Evolutionary conservation across 495 filamentous ascomycete species (phyloP).

Genomic region (Hypoxylon trugodes): DNA sequence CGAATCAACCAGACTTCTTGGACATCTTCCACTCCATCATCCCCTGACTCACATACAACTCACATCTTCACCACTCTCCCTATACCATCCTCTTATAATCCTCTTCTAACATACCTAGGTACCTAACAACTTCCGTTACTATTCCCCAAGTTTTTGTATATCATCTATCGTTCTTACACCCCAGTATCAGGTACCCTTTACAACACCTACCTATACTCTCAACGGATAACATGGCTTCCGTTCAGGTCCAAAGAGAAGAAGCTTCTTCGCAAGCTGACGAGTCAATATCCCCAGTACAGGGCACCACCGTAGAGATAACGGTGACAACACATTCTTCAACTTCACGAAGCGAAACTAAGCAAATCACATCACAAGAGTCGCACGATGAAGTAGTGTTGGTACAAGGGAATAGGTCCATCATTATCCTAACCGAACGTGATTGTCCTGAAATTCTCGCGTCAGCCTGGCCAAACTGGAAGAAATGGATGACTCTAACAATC

Average conservation of each 20-base stretch:
- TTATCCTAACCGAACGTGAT: constrained; percentile 64
- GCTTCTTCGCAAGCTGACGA: background rate
- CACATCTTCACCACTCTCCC: background rate
- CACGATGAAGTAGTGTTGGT: constrained; percentile 14
- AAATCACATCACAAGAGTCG: constrained; percentile 29
- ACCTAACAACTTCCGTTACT: no score
- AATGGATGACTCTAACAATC: constrained; percentile 75
- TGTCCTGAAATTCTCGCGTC: constrained; percentile 71
- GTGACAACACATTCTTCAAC: background rate
- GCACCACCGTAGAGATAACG: background rate
- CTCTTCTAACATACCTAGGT: no score
- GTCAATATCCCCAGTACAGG: background rate
- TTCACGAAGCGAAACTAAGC: constrained; percentile 15
- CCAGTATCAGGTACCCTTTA: no score
- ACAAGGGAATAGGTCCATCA: constrained; percentile 24
- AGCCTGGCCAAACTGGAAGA: constrained; percentile 68
- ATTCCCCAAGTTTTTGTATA: no score
- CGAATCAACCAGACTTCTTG: constrained; percentile 4
- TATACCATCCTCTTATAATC: background rate
- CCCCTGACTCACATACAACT: background rate
- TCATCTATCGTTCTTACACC: background rate
- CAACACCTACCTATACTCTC: no score
- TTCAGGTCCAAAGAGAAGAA: background rate
- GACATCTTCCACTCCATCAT: background rate
- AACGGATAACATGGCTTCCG: background rate